phyloP scores from a whole-genome alignment of 2,329 filamentous ascomycete species.

The Neospermospora avenae region DNA sequence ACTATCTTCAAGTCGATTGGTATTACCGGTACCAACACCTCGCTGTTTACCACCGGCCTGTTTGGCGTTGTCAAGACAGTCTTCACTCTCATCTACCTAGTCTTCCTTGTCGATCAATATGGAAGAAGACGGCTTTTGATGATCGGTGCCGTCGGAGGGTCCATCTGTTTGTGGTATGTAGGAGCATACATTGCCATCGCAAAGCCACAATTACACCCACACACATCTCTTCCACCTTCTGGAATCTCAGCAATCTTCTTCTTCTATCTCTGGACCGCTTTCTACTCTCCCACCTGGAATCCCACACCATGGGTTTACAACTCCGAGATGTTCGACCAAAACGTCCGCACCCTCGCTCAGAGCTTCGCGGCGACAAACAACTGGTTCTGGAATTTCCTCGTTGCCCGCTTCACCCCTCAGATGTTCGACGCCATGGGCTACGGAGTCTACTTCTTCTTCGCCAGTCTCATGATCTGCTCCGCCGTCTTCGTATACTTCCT shows the following conservation, averaged over 20 bases:
- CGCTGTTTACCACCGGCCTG: constrained; percentile 67
- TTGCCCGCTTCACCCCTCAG: constrained; percentile 63
- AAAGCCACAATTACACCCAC: constrained; percentile 37
- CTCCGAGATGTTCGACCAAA: constrained; percentile 71
- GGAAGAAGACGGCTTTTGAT: constrained; percentile 63
- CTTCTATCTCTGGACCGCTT: constrained; percentile 70
- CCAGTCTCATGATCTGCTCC: constrained; percentile 56
- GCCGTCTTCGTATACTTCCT: constrained; percentile 59
- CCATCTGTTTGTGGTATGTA: constrained; percentile 62
- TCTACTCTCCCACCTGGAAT: constrained; percentile 72
- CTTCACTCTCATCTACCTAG: constrained; percentile 65
- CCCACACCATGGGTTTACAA: constrained; percentile 75
- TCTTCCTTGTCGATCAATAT: constrained; percentile 63
- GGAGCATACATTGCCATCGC: constrained; percentile 56
- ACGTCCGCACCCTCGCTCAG: constrained; percentile 66
- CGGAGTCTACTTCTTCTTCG: constrained; percentile 69
- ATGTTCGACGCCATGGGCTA: constrained; percentile 59
- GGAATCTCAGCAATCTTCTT: constrained; percentile 65
- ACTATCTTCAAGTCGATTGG: constrained; percentile 65
- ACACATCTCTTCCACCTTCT: constrained; percentile 20
- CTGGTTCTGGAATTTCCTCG: constrained; percentile 66
- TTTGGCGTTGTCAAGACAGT: constrained; percentile 74
- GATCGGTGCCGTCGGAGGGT: constrained; percentile 60
- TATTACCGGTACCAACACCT: constrained; percentile 52
- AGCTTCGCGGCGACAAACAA: constrained; percentile 69